phyloP scores from a whole-genome alignment of 1,284 basidiomycete species.

The Cystobasidiaceae sp. region DNA sequence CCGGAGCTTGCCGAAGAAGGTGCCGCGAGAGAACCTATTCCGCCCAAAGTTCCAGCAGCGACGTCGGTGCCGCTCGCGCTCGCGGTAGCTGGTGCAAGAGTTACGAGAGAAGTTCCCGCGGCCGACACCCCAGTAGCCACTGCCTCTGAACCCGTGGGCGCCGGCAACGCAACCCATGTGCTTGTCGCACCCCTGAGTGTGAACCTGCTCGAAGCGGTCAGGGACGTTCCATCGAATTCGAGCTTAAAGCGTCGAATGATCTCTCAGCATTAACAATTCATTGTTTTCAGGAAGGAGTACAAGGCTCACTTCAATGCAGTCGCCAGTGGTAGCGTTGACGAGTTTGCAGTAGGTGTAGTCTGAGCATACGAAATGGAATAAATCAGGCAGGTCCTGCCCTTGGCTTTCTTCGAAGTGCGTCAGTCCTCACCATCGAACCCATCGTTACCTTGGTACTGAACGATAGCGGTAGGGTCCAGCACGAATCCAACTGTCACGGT shows the following conservation, averaged over 20 bases:
- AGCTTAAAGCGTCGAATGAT: not conserved
- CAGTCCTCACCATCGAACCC: slow-evolving; percentile 9
- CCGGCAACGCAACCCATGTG: slow-evolving; percentile 1
- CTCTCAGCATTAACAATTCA: not conserved
- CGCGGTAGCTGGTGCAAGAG: not conserved
- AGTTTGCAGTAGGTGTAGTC: slow-evolving; percentile 10
- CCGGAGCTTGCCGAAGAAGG: too few species aligned
- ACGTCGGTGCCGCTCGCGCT: not conserved
- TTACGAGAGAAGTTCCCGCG: too few species aligned
- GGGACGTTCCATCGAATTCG: not conserved
- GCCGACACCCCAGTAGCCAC: too few species aligned
- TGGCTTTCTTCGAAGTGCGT: too few species aligned
- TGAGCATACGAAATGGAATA: too few species aligned
- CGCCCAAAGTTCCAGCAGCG: too few species aligned
- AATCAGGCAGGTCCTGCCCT: too few species aligned
- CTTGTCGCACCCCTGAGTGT: not conserved
- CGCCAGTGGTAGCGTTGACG: not conserved
- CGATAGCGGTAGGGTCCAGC: not conserved
- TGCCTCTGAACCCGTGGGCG: not conserved
- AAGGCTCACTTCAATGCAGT: slow-evolving; percentile 1
- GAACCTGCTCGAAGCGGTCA: slow-evolving; percentile 1
- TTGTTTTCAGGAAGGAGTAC: too few species aligned
- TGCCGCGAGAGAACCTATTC: too few species aligned
- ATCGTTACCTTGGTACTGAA: slow-evolving; percentile 17
- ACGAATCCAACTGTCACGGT: slow-evolving; percentile 6